Evolutionary conservation across 768 basidiomycete species (phyloP), one percentile per base, ranked within the genome.

Genomic region (Melanogaster broomeanus): DNA sequence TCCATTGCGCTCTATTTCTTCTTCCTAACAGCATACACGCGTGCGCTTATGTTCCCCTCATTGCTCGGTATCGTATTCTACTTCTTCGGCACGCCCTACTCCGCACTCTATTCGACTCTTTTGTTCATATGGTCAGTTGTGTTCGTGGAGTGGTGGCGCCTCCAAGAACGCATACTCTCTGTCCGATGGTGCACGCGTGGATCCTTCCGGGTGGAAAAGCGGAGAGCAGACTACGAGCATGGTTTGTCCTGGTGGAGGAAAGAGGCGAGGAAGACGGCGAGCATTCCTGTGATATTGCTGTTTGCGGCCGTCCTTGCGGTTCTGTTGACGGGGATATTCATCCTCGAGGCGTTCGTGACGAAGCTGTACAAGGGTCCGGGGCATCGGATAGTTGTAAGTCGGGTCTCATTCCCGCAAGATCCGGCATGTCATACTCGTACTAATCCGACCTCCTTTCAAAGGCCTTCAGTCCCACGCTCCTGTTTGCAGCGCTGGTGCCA

Each of bases 131-230:
- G 95, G 90, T 86, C 88, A 0, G 77, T 93, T 42, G 68, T 80
- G 18, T 96, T 95, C 61, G 88, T 95, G 54, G 94, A 98, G 67
- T 87, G 85, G 76, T 99, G 96, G 96, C 81, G 89, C 25, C 80
- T 97, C 33, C 82, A 82, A 51, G 91, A 98, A 69, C 83, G 88
- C 16, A 83, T 86, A 35, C 74, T 96, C n/a, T 83, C 91, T 2
- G 79, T 93, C 42, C 78, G 84, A 27, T 95, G 91, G 77, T 88
- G 89, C 4, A 90, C 88, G 0, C 82, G 82, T 24, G 89, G 88
- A 19, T 84, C 87, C 0, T 83, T 85, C 68, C 81, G 79, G 27
- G 89, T 90, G 7, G 92, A 93, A 63, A 84, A 82, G 54, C 80
- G 81, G 15, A 81, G 88, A 21, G 80, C 81, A 1, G 80, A 83